Evolutionary conservation across 345 rosid genomes (phyloP), one percentile per base, ranked within the genome.

Genomic region (Durio zibethinus): DNA sequence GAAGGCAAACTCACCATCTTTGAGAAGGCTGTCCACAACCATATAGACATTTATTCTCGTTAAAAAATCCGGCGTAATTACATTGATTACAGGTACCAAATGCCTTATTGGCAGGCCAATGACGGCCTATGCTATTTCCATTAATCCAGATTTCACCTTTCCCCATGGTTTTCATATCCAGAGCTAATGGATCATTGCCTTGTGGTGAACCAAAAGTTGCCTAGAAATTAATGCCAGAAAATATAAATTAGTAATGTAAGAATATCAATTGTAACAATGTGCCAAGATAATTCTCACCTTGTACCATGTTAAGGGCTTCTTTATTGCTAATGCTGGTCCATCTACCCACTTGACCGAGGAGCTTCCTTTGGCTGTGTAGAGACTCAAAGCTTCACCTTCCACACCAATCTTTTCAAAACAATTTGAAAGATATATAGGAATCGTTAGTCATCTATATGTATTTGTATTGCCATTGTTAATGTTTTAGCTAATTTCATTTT

Each of bases 71-170:
- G 0, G 92, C 89, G 80, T 94, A 94, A 69, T 82, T 83, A 56
- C 98, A 94, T 12, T 80, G 80, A 0, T 88, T 87, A 59, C 97
- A 94, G 47, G 72, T 82, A 15, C 98, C 98, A 43, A 47, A 80
- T 29, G 93, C 97, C 57, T 73, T 87, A 56, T 86, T 83, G 29
- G 59, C 90, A 40, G 93, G 87, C 97, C 97, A 89, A 65, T 93
- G 90, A 9, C 98, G 89, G 69, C 98, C 98, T n/a, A 94, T 86
- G 78, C 89, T 90, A 62, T 80, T 79, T 59, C 98, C 95, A 50
- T 94, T 94, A 33, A 94, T 86, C 98, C 97, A 92, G 35, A 94
- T 77, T 81, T 89, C 86, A 27, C 98, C 91, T 77, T 89, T 89
- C 5, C 92, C 92, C 94, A 90, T 90, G 80, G 87, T 83, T 72